Evolutionary conservation across 1,284 basidiomycete genomes (phyloP).

Genomic region (Ceratobasidium sp.): DNA sequence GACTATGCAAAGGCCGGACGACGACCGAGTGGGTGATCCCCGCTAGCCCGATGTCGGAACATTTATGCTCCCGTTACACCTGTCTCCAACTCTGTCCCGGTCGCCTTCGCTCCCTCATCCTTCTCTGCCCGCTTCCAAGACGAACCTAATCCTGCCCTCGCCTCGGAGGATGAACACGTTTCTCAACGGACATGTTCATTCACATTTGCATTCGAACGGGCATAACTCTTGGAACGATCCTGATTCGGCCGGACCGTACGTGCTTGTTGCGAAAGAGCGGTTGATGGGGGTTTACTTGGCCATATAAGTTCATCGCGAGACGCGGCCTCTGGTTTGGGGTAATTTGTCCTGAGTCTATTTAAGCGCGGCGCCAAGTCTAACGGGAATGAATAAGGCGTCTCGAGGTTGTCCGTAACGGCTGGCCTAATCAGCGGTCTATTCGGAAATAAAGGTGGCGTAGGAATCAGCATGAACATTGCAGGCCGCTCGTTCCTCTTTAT

Average conservation of each 20-base stretch:
- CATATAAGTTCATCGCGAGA: conserved; percentile 74
- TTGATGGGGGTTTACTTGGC: conserved; percentile 89
- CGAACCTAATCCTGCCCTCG: not conserved
- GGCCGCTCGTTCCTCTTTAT: conserved; percentile 81
- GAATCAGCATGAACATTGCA: conserved; percentile 79
- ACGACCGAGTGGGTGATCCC: not conserved
- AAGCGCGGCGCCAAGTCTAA: not conserved
- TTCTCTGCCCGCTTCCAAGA: not conserved
- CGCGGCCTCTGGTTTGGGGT: conserved; percentile 69
- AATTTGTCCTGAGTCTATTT: conserved; percentile 39
- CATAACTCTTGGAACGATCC: conserved; percentile 58
- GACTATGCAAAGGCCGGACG: conserved; percentile 65
- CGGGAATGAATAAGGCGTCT: conserved; percentile 62
- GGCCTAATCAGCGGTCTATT: conserved; percentile 86
- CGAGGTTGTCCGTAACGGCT: conserved; percentile 77
- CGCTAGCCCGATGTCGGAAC: conserved; percentile 27
- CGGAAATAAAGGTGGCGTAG: conserved; percentile 88
- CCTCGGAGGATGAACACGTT: conserved; percentile 34
- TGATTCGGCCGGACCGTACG: conserved; percentile 68
- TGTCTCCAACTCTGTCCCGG: conserved; percentile 29
- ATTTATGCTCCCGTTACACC: not conserved
- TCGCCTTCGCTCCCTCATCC: conserved; percentile 43
- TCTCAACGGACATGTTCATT: conserved; percentile 43
- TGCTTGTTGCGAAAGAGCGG: conserved; percentile 82
- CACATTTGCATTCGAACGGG: conserved; percentile 46